Evolutionary conservation across 225 moss, liverwort and hornwort genomes (phyloP), one percentile per base, ranked within the genome.

Genomic region (Straminergon stramineum): DNA sequence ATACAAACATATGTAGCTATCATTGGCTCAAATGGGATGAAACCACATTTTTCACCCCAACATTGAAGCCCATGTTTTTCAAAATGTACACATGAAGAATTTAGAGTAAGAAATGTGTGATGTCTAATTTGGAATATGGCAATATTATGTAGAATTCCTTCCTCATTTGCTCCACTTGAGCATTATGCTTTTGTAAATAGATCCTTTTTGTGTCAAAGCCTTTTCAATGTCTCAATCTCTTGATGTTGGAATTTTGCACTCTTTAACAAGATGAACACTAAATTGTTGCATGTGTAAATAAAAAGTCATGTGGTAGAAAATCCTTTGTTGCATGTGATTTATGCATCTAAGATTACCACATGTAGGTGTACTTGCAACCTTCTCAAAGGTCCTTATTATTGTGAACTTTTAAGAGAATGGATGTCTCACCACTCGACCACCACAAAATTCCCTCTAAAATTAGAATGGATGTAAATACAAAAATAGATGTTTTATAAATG

Each of bases 181-280:
- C 2, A 79, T 57, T 10, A 37, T 58, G 5, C 2, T 39, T 39
- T 27, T 27, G 7, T 58, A 0, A 7, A 27, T 39, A 57, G 11
- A 79, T 0, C n/a, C 4, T 26, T 77, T 75, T 51, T 14, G 32
- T 5, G 0, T 53, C 21, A 77, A 27, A 58, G 11, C 8, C 53
- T 53, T 22, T 0, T 77, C 11, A 35, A 9, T 28, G 75, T 32
- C 4, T 51, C 75, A 74, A 15, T 3, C 11, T 35, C 3, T 13
- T 5, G 0, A 35, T 0, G 0, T 51, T 53, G 22, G 22, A 77
- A 53, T 19, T 77, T 35, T 0, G 0, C 34, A 77, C 52, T 7
- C 35, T 35, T 35, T 14, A 2, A 5, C 5, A 76, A 52, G 52
- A 18, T 32, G 7, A 12, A 52, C 13, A 13, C 1, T 35, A 0